Evolutionary conservation across 768 basidiomycete species (phyloP).

Genomic region (Kwoniella bestiolae): DNA sequence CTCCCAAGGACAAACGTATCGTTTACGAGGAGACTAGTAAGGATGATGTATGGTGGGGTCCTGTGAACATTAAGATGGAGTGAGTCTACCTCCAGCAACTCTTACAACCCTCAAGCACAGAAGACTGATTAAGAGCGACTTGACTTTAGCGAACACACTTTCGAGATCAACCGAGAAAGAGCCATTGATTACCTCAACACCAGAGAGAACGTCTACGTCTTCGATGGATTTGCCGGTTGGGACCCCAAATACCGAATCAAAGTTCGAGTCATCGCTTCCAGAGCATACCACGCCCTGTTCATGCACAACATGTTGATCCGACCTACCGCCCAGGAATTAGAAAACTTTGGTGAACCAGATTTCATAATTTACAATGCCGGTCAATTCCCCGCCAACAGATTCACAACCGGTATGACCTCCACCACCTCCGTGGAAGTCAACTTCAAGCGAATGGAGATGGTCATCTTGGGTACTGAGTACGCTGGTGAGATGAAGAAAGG

Average conservation of each 20-base stretch:
- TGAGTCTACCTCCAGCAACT: slow-evolving; percentile 35
- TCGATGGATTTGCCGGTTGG: slow-evolving; percentile 96
- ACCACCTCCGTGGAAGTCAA: slow-evolving; percentile 99
- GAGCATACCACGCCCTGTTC: slow-evolving; percentile 97
- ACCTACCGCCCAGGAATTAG: slow-evolving; percentile 91
- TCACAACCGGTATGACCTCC: slow-evolving; percentile 99
- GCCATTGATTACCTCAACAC: slow-evolving; percentile 99
- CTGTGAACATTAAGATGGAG: slow-evolving; percentile 99
- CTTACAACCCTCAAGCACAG: slow-evolving; percentile 52
- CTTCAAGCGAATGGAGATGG: slow-evolving; percentile 99
- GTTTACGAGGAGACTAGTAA: slow-evolving; percentile 96
- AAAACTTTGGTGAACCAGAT: slow-evolving; percentile 93
- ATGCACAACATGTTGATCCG: slow-evolving; percentile 99
- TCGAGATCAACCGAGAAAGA: slow-evolving; percentile 98
- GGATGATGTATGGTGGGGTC: slow-evolving; percentile 99
- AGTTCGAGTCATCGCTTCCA: slow-evolving; percentile 97
- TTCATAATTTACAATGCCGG: slow-evolving; percentile 99
- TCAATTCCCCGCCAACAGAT: slow-evolving; percentile 99
- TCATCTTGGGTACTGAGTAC: slow-evolving; percentile 96
- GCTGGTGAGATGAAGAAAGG: slow-evolving; percentile 99
- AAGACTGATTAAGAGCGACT: too few species aligned
- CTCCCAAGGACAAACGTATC: slow-evolving; percentile 99
- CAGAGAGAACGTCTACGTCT: slow-evolving; percentile 96
- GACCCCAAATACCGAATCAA: slow-evolving; percentile 99
- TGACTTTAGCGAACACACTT: slow-evolving; percentile 78